Evolutionary conservation across 2,329 filamentous ascomycete genomes (phyloP).

Genomic region (Penicillium aurantiogriseum): DNA sequence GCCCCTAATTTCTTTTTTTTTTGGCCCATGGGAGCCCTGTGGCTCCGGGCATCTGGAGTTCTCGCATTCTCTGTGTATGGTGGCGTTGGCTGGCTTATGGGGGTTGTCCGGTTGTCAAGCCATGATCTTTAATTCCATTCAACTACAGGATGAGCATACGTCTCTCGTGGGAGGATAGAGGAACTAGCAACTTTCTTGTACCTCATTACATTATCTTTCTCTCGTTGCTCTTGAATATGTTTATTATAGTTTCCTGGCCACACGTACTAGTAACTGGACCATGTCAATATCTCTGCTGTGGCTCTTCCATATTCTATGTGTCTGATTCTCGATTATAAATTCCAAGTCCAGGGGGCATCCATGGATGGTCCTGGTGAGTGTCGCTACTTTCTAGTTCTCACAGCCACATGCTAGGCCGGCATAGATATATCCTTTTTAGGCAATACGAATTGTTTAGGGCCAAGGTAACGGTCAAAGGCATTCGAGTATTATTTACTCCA

Average conservation of each 20-base stretch:
- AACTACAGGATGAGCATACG: constrained; percentile 7
- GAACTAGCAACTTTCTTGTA: neutral
- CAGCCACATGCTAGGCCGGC: neutral
- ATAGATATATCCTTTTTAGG: neutral
- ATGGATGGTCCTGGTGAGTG: neutral
- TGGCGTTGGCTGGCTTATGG: constrained; percentile 16
- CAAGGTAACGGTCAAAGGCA: too few relatives aligned
- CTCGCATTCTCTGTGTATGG: constrained; percentile 22
- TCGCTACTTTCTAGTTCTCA: neutral
- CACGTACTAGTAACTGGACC: neutral
- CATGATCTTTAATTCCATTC: constrained; percentile 10
- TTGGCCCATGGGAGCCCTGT: neutral
- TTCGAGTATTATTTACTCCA: too few relatives aligned
- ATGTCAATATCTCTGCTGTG: neutral
- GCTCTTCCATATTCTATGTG: neutral
- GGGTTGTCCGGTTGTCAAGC: constrained; percentile 3
- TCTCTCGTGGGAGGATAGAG: constrained; percentile 1
- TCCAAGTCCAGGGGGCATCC: neutral
- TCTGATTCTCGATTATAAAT: neutral
- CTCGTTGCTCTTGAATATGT: neutral
- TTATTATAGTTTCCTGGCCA: too few relatives aligned
- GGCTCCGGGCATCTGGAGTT: constrained; percentile 6
- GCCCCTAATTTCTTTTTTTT: constrained; percentile 15
- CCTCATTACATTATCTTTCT: constrained; percentile 4
- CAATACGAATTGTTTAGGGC: neutral